Conservation (phyloP, 78 protist species). For the Pelomyxa schiedti region DNA sequence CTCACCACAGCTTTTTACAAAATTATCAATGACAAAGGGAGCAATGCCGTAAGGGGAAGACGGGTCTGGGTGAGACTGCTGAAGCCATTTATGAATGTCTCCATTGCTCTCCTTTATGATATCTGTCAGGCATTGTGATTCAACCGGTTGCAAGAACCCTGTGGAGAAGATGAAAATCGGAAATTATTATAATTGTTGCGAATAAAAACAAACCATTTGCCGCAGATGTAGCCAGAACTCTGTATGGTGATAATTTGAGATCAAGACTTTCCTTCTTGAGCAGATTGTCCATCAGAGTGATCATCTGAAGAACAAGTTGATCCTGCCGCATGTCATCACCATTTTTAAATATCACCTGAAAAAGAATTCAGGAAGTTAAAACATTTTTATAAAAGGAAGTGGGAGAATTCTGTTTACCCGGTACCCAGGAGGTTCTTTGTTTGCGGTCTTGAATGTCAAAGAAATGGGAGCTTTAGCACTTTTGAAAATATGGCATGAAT, state of each 20-base stretch:
- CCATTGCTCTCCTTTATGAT: conserved; percentile 50
- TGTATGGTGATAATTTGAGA: conserved; percentile 82
- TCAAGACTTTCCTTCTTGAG: conserved; percentile 73
- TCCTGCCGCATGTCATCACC: conserved; percentile 96
- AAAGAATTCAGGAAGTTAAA: too few relatives aligned
- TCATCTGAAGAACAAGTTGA: conserved; percentile 85
- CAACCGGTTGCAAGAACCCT: conserved; percentile 19
- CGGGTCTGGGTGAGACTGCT: conserved; percentile 42
- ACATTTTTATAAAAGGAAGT: too few relatives aligned
- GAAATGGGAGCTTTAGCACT: conserved; percentile 53
- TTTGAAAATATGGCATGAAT: conserved; percentile 51
- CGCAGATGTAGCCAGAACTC: conserved; percentile 75
- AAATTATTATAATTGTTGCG: too few relatives aligned
- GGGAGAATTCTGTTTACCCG: too few relatives aligned
- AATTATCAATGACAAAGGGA: conserved; percentile 55
- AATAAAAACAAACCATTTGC: neutral
- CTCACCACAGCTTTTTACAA: conserved; percentile 39
- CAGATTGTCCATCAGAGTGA: conserved; percentile 79
- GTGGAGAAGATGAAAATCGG: too few relatives aligned
- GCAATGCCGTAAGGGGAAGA: conserved; percentile 55
- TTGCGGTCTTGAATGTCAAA: conserved; percentile 31
- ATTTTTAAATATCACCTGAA: conserved; percentile 66
- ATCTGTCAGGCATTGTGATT: conserved; percentile 34
- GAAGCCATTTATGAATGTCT: conserved; percentile 53
- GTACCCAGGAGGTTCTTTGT: too few relatives aligned